A percentile compares a stretch with the other conserved stretches of the same genome.
Conservation (phyloP, 2,329 filamentous ascomycete genomes). For the Phaeophleospora eucalypticola region DNA sequence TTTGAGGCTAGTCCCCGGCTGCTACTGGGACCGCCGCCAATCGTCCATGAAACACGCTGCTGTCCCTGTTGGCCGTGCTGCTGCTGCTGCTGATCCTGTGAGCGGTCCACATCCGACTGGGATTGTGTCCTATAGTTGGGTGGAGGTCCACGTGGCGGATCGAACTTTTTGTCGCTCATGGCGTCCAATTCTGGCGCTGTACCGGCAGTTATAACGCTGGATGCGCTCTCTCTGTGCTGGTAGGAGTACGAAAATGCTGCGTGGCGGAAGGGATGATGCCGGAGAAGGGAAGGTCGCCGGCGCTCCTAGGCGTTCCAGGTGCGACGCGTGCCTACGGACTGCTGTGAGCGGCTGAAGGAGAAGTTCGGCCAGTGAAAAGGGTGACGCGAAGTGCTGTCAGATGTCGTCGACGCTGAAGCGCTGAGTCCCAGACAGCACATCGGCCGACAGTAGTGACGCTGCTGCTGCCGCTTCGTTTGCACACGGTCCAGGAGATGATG, state of each 20-base stretch:
- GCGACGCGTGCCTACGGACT: constrained; percentile 3
- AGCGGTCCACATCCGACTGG: constrained; percentile 11
- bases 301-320: constrained; percentile 1
- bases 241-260: not conserved
- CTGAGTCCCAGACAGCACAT: not conserved
- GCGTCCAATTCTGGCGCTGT: constrained; percentile 11
- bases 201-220: constrained; percentile 6
- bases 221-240: not conserved
- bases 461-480: too few species aligned
- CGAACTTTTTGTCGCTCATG: constrained; percentile 14
- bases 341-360: constrained; percentile 21
- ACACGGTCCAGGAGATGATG: too few species aligned
- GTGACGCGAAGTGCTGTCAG: too few species aligned
- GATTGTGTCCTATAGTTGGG: constrained; percentile 17
- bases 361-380: constrained; percentile 24
- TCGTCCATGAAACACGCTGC: constrained; percentile 15
- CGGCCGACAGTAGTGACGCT: not conserved
- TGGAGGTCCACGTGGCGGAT: constrained; percentile 18
- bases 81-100: constrained; percentile 9
- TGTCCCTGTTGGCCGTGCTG: constrained; percentile 1
- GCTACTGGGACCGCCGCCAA: constrained; percentile 15
- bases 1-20: constrained; percentile 11
- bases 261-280: not conserved
- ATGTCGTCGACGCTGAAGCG: too few species aligned
- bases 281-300: not conserved